phyloP scores from a whole-genome alignment of 768 basidiomycete species.

The Sporobolomyces pararoseus region DNA sequence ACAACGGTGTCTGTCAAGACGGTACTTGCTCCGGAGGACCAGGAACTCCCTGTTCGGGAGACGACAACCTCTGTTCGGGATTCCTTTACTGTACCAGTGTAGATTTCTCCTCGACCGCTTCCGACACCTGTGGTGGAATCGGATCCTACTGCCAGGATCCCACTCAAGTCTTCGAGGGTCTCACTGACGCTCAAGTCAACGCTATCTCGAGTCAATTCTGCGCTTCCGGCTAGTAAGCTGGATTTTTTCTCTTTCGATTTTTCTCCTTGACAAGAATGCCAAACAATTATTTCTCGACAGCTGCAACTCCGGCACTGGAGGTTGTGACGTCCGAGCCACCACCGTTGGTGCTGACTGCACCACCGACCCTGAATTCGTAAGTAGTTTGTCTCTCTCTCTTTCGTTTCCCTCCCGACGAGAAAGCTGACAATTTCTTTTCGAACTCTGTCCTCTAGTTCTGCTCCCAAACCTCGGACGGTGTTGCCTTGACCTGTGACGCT shows the following conservation, averaged over 20 bases:
- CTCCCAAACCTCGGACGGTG: neutral
- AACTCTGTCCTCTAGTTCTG: neutral
- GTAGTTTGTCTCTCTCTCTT: neutral
- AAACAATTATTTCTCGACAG: too few species aligned
- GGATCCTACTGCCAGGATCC: constrained; percentile 29
- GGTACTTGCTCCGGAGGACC: constrained; percentile 18
- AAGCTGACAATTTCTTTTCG: neutral
- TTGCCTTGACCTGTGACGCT: neutral
- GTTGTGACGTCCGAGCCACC: constrained; percentile 7
- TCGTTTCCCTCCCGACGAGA: neutral
- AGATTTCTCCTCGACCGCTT: neutral
- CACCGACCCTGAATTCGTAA: constrained; percentile 5
- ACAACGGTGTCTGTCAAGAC: constrained; percentile 18
- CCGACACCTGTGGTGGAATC: constrained; percentile 22
- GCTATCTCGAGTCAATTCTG: constrained; percentile 13
- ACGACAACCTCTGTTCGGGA: constrained; percentile 13
- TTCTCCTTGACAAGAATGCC: too few species aligned
- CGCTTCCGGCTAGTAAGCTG: neutral
- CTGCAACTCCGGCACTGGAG: constrained; percentile 18
- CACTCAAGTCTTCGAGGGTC: neutral
- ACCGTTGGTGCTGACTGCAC: constrained; percentile 19
- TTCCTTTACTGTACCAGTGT: constrained; percentile 24
- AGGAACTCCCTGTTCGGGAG: neutral
- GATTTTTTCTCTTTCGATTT: too few species aligned
- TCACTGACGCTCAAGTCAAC: neutral